phyloP scores from a whole-genome alignment of 2,329 filamentous ascomycete species.

The Pseudocercospora pini-densiflorae region DNA sequence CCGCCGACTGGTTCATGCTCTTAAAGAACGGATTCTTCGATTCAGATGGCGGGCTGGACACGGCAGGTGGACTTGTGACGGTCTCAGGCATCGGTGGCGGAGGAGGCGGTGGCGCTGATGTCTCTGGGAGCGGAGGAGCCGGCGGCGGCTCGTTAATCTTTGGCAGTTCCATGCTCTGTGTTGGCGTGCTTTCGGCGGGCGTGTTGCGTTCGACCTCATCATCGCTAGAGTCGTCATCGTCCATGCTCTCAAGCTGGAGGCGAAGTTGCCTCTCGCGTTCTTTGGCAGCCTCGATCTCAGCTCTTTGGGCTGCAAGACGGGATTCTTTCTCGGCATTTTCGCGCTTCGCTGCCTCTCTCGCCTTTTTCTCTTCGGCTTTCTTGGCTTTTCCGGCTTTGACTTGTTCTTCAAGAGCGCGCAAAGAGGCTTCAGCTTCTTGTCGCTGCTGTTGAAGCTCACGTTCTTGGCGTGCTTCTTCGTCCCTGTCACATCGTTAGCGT shows the following conservation, averaged over 20 bases:
- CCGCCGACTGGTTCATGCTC: slow-evolving; percentile 70
- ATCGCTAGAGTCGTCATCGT: slow-evolving; percentile 72
- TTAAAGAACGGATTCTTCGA: slow-evolving; percentile 96
- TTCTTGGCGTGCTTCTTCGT: slow-evolving; percentile 75
- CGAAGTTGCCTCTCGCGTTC: slow-evolving; percentile 90
- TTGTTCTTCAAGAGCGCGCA: slow-evolving; percentile 90
- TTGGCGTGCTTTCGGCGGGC: slow-evolving; percentile 63
- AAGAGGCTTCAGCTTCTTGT: slow-evolving; percentile 77
- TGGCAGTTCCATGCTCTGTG: slow-evolving; percentile 60
- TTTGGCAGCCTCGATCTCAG: slow-evolving; percentile 88
- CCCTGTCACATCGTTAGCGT: slow-evolving; percentile 57
- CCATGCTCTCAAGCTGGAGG: slow-evolving; percentile 79
- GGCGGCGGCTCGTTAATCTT: slow-evolving; percentile 54
- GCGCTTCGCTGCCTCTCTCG: slow-evolving; percentile 83
- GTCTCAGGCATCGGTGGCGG: slow-evolving; percentile 30
- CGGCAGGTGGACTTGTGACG: slow-evolving; percentile 25
- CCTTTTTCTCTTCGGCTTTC: slow-evolving; percentile 94
- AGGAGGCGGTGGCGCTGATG: slow-evolving; percentile 25
- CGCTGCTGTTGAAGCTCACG: slow-evolving; percentile 80
- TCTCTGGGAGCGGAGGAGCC: slow-evolving; percentile 39
- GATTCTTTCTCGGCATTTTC: slow-evolving; percentile 88
- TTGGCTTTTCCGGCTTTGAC: slow-evolving; percentile 91
- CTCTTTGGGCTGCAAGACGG: slow-evolving; percentile 80
- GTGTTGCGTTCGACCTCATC: slow-evolving; percentile 72
- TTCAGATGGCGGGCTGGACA: slow-evolving; percentile 63